These are phyloP conservation scores for Raddia distichophylla DNA, from an alignment of 176 grass and related monocot species.

Conservation along the genomic window DNA sequence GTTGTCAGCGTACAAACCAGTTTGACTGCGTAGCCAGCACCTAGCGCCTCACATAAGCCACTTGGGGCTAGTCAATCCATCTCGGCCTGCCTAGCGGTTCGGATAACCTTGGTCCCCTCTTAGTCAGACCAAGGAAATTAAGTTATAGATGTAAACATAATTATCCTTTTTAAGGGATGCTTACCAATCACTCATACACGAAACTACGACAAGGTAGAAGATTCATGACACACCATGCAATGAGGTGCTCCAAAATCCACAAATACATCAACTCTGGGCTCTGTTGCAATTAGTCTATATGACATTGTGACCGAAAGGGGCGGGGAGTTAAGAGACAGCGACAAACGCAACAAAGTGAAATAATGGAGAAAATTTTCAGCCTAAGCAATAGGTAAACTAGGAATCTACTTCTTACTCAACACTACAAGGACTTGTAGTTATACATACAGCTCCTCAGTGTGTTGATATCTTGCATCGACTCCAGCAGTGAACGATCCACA, in stretches of 20 bases:
- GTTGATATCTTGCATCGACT: conserved; percentile 74
- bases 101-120: no score
- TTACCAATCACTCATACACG: no score
- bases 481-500: conserved; percentile 62
- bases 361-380: not conserved
- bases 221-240: not conserved
- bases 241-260: not conserved
- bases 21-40: no score
- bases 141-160: not conserved
- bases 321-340: not conserved
- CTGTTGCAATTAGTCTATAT: not conserved
- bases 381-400: not conserved
- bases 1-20: no score
- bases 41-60: no score
- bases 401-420: not conserved
- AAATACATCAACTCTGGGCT: not conserved
- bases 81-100: no score
- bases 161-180: not conserved
- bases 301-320: not conserved
- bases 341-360: not conserved
- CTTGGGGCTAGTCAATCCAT: no score
- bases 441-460: conserved; percentile 85
- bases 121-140: no score
- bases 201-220: not conserved
- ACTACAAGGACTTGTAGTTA: conserved; percentile 79